Evolutionary conservation across 2,329 filamentous ascomycete species (phyloP), one percentile per base, ranked within the genome.

Genomic region (Ophiostoma triangulosporum): DNA sequence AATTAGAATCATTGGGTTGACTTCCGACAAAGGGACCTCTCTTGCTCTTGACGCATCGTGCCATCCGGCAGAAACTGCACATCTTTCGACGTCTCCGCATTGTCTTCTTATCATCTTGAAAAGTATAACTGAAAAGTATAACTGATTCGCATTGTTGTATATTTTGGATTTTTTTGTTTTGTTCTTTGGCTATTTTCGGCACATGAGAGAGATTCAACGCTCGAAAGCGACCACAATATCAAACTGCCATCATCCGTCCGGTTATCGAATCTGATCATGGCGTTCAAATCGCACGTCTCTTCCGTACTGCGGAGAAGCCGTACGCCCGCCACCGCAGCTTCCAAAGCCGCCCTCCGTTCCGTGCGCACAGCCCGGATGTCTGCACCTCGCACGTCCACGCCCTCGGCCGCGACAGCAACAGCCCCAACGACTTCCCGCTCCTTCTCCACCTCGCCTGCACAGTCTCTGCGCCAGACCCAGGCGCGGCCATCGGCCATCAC

Each of bases 401-500:
- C 36, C 17, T 11, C 36, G 7, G 24, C n/a, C 6, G 14, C 38
- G 38, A 43, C 38, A 43, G 14, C 38, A 43, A 32, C 46, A 17
- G 17, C 46, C 17, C 1, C 38, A 11, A 26, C 48, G 3, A 26
- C 36, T 2, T 22, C 31, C 5, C 54, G 56, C 24, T 36, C 40
- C 31, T 32, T 60, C 26, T 46, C 56, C 9, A 56, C 54, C 14
- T 54, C 56, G n/a, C 29, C 51, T 4, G 31, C 36, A 17, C 54
- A 52, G 53, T 11, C 40, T 3, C 50, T 52, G 54, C 46, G 31
- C 32, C 24, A 12, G 36, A 49, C 53, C 17, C 24, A 36, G 49
- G 6, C 51, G 1, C 48, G 56, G n/a, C 38, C 38, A 12, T 53
- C 56, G 11, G 51, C 58, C 49, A 58, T 60, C 64, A 87, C 86